Base-by-base conservation (phyloP, 2,329 filamentous ascomycete genomes). In the Alternaria alternata region DNA sequence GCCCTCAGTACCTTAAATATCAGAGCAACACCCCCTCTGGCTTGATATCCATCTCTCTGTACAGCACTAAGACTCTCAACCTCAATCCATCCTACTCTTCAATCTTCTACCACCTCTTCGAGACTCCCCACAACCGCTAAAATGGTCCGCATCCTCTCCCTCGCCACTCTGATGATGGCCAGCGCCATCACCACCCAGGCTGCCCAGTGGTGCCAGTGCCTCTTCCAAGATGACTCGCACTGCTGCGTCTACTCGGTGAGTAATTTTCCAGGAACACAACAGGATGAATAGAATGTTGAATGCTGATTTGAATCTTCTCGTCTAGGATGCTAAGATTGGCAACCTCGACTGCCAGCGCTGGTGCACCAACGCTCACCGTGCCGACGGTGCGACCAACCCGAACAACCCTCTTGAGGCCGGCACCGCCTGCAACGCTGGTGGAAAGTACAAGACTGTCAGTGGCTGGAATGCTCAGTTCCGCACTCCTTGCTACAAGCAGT, bases 341-440 rank as follows among this genome's bases (percentile, higher is more conserved):
- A 28, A 55, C 32, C 52, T 55, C 32, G 52, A 55, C 52, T 55
- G 52, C 52, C 42, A 48, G 32, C 52, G 52, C 52, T 55, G 52
- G 52, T 55, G 52, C 53, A 56, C 53, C 9, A 49, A 56, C 36
- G 54, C 44, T 38, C 54, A 42, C 44, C 54, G 44, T 28, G 44
- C 44, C 20, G 54, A 51, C 20, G 44, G 36, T 36, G 36, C 36
- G 28, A 56, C 44, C 5, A 51, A 55, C 24, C 52, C 52, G 7
- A 39, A 30, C 22, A 55, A 55, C 43, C 52, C 52, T 55, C 52
- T 55, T 48, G 43, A 48, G 43, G 52, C 30, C 43, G 52, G 52
- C 26, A 49, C 44, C 46, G 44, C 36, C 28, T 56, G 54, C 54
- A 34, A 34, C 28, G 36, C 54, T 41, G 38, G 28, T 42, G 54